phyloP scores from a whole-genome alignment of 768 basidiomycete species.

The Chalciporus chontae region DNA sequence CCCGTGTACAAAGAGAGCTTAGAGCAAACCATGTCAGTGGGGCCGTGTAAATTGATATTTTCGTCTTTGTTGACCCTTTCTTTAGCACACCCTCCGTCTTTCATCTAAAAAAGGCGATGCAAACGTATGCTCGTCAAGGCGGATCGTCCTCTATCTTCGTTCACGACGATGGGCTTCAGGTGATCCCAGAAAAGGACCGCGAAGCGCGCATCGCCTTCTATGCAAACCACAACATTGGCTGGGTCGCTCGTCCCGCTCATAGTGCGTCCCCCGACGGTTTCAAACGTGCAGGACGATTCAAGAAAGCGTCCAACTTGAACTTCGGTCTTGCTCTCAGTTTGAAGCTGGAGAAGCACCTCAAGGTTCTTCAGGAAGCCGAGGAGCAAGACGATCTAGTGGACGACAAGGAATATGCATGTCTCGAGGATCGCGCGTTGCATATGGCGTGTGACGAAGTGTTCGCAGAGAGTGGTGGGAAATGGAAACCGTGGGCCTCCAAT shows the following conservation, averaged over 20 bases:
- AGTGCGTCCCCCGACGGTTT: conserved; percentile 17
- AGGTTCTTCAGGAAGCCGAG: conserved; percentile 41
- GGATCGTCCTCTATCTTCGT: conserved; percentile 56
- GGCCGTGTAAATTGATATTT: background rate
- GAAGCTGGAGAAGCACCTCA: conserved; percentile 33
- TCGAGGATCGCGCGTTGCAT: conserved; percentile 73
- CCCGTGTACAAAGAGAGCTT: conserved; percentile 88
- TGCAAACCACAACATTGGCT: conserved; percentile 55
- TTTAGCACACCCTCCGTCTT: conserved; percentile 64
- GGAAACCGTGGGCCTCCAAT: conserved; percentile 76
- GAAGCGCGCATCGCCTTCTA: conserved; percentile 51
- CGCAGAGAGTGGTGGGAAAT: conserved; percentile 51
- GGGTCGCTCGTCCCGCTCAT: conserved; percentile 56
- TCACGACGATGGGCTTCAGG: conserved; percentile 60
- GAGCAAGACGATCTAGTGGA: conserved; percentile 33
- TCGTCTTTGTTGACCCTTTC: background rate
- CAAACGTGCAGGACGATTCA: conserved; percentile 74
- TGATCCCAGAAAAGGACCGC: conserved; percentile 44
- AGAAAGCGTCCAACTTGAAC: conserved; percentile 93
- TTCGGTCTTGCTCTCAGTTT: conserved; percentile 54
- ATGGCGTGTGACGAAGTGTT: conserved; percentile 73
- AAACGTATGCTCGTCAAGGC: conserved; percentile 63
- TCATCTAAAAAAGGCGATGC: conserved; percentile 59
- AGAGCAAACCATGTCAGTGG: conserved; percentile 73
- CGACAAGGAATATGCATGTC: conserved; percentile 37